phyloP scores from a whole-genome alignment of 208 protist species.

The Naegleria gruberi region DNA sequence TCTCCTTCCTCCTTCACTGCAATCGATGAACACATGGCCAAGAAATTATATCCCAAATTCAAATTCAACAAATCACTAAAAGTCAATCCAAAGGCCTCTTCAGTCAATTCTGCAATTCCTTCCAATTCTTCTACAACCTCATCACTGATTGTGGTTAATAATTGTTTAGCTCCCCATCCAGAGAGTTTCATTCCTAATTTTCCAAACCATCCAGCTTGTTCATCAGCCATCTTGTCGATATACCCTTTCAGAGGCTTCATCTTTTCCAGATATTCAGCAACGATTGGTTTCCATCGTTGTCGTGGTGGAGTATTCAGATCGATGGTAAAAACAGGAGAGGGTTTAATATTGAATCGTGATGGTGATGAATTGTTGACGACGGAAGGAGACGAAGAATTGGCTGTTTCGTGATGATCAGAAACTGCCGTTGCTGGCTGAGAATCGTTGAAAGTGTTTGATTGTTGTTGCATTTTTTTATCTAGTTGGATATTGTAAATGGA shows the following conservation, averaged over 20 bases:
- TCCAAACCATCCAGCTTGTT: background rate
- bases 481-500: no score
- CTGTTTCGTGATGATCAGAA: background rate
- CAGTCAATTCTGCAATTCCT: background rate
- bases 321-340: background rate
- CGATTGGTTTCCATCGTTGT: background rate
- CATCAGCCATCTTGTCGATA: background rate
- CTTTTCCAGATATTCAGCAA: background rate
- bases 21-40: background rate
- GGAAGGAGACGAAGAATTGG: background rate
- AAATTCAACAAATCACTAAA: background rate
- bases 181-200: background rate
- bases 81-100: background rate
- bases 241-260: background rate
- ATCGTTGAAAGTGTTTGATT: background rate
- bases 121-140: background rate
- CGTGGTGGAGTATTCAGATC: background rate
- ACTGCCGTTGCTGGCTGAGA: background rate
- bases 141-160: background rate
- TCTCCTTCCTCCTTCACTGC: background rate
- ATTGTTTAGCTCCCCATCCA: background rate
- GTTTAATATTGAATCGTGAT: background rate
- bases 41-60: conserved; percentile 7
- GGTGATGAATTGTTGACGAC: background rate
- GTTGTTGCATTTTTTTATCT: background rate